A percentile compares a stretch with the other conserved stretches of the same genome.
Evolutionary conservation across 345 rosid genomes (phyloP).

Genomic region (Pugionium cornutum): DNA sequence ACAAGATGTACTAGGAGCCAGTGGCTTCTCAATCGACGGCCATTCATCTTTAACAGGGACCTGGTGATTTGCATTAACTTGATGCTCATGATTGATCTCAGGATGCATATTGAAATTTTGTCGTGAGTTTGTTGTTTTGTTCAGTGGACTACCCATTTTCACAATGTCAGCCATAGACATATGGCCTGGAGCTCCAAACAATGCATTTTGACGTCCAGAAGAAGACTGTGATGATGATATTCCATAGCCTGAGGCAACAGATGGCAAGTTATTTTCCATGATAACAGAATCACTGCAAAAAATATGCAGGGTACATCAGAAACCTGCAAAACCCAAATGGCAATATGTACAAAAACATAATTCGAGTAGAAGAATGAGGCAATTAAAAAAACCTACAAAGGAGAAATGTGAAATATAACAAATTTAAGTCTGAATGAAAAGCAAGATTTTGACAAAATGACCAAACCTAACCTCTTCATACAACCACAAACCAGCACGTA

Average conservation of each 20-base stretch:
- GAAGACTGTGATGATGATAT: slow-evolving; percentile 53
- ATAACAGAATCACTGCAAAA: slow-evolving; percentile 59
- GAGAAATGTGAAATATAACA: neutral
- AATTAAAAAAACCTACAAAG: neutral
- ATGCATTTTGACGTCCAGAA: slow-evolving; percentile 71
- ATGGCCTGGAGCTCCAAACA: slow-evolving; percentile 81
- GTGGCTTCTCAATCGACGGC: slow-evolving; percentile 64
- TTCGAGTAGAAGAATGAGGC: neutral
- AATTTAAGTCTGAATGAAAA: slow-evolving; percentile 8
- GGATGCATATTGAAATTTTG: slow-evolving; percentile 31
- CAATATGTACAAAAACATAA: slow-evolving; percentile 19
- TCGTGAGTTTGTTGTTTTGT: slow-evolving; percentile 39
- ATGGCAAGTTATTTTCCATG: slow-evolving; percentile 50
- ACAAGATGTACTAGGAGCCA: slow-evolving; percentile 48
- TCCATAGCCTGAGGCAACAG: slow-evolving; percentile 48
- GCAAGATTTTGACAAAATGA: neutral
- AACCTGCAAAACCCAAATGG: slow-evolving; percentile 10
- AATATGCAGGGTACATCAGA: slow-evolving; percentile 37
- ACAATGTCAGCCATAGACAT: slow-evolving; percentile 93
- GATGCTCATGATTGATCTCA: slow-evolving; percentile 48
- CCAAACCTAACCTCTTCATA: slow-evolving; percentile 4
- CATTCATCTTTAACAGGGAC: slow-evolving; percentile 58
- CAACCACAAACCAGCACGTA: slow-evolving; percentile 5
- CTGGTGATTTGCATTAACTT: slow-evolving; percentile 46
- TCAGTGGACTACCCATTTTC: slow-evolving; percentile 22